Percentiles rank a stretch among this genome's conserved stretches.
These are phyloP conservation scores for Intubia oerlemansii DNA, from an alignment of 2,329 filamentous ascomycete genomes.

Conservation along the genomic window DNA sequence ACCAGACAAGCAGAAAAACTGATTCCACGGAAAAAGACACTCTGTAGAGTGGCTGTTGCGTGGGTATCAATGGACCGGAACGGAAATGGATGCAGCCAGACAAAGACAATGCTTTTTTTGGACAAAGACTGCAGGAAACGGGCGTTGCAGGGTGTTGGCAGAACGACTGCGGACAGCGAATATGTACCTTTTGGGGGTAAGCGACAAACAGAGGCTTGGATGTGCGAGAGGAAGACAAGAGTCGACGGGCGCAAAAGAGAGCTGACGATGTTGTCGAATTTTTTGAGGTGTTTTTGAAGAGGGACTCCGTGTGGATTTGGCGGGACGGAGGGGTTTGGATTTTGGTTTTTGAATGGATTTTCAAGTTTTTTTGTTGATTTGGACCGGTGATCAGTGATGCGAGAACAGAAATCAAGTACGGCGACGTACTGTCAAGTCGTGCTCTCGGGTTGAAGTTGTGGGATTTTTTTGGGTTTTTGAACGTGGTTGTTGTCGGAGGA, in stretches of 20 bases:
- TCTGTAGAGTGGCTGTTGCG: too few species aligned
- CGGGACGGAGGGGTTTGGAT: conserved; percentile 7
- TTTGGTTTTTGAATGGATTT: conserved; percentile 28
- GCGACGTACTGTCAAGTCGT: conserved; percentile 23
- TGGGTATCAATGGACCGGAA: too few species aligned
- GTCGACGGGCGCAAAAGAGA: conserved; percentile 2
- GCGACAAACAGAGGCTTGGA: not conserved
- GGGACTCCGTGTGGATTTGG: conserved; percentile 7
- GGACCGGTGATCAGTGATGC: conserved; percentile 27
- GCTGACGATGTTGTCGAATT: conserved; percentile 3
- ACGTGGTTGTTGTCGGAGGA: conserved; percentile 1
- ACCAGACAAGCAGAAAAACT: too few species aligned
- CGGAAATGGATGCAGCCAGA: too few species aligned
- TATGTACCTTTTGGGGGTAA: too few species aligned
- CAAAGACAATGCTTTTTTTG: too few species aligned
- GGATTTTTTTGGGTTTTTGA: too few species aligned
- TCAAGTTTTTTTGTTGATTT: conserved; percentile 38
- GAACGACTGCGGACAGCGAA: too few species aligned
- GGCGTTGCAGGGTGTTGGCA: too few species aligned
- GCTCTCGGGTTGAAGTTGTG: conserved; percentile 6
- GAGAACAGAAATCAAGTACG: conserved; percentile 39
- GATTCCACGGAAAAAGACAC: too few species aligned
- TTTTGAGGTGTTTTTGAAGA: conserved; percentile 4
- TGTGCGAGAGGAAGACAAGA: not conserved
- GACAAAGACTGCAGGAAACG: too few species aligned